Evolutionary conservation across 148 eudicot species (phyloP).

Genomic region (Cornus florida): DNA sequence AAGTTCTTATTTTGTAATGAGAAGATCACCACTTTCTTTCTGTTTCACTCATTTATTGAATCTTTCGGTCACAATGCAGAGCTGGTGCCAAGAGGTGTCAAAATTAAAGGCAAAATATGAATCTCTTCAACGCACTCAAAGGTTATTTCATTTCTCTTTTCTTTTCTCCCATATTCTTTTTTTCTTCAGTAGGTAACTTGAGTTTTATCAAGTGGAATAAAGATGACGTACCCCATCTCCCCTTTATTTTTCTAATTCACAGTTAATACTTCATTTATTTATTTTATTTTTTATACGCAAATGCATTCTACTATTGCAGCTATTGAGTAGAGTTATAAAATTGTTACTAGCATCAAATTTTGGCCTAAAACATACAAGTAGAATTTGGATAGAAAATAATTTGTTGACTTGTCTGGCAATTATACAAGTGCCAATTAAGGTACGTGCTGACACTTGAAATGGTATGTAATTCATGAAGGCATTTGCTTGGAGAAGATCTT

Average conservation of each 20-base stretch:
- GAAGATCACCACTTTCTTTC: not conserved
- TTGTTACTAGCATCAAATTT: not conserved
- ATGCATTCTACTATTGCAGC: not conserved
- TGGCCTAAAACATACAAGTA: not conserved
- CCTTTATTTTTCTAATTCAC: no score
- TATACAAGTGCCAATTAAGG: not conserved
- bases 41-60: not conserved
- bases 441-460: not conserved
- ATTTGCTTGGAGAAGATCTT: slow-evolving; percentile 90
- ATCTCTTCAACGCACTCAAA: slow-evolving; percentile 72
- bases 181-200: no score
- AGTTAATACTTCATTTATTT: no score
- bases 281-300: no score
- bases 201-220: no score
- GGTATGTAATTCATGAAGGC: slow-evolving; percentile 36
- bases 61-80: slow-evolving; percentile 34
- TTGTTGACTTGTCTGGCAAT: not conserved
- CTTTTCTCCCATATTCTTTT: not conserved
- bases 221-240: no score
- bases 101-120: slow-evolving; percentile 71
- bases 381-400: not conserved
- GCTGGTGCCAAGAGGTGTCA: slow-evolving; percentile 78
- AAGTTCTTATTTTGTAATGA: not conserved
- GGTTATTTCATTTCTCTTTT: slow-evolving; percentile 33
- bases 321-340: not conserved